A percentile compares a stretch with the other conserved stretches of the same genome.
Evolutionary conservation across 2,329 filamentous ascomycete species (phyloP).

Genomic region (Cordyceps tenuipes): DNA sequence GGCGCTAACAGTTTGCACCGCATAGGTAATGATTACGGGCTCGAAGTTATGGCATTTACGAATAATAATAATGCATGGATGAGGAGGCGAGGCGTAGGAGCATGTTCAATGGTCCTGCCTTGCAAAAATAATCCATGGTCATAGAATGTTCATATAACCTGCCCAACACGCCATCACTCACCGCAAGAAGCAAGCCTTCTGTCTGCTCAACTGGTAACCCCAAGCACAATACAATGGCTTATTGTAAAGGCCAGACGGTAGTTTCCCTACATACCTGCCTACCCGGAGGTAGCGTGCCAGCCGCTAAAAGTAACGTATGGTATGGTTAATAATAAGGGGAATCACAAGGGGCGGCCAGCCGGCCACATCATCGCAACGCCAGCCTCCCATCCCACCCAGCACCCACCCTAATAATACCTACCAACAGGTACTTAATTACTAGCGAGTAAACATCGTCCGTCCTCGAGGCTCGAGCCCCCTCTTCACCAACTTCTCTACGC

Average conservation of each 20-base stretch:
- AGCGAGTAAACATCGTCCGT: constrained; percentile 3
- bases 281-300: neutral
- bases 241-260: too few species aligned
- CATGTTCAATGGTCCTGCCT: neutral
- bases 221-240: too few species aligned
- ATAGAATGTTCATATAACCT: neutral
- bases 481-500: neutral
- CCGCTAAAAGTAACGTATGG: neutral
- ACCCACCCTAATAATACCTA: neutral
- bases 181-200: neutral
- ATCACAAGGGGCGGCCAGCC: constrained; percentile 8
- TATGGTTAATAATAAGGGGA: too few species aligned
- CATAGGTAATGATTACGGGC: neutral
- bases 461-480: constrained; percentile 1
- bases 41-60: too few species aligned
- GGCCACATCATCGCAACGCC: constrained; percentile 7
- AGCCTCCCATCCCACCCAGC: neutral
- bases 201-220: too few species aligned
- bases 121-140: neutral
- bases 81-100: neutral
- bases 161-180: neutral
- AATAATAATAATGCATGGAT: neutral
- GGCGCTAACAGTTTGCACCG: neutral
- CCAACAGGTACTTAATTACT: too few species aligned
- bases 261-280: too few species aligned